Conservation (phyloP, 345 rosid genomes). For the Populus euphratica region DNA sequence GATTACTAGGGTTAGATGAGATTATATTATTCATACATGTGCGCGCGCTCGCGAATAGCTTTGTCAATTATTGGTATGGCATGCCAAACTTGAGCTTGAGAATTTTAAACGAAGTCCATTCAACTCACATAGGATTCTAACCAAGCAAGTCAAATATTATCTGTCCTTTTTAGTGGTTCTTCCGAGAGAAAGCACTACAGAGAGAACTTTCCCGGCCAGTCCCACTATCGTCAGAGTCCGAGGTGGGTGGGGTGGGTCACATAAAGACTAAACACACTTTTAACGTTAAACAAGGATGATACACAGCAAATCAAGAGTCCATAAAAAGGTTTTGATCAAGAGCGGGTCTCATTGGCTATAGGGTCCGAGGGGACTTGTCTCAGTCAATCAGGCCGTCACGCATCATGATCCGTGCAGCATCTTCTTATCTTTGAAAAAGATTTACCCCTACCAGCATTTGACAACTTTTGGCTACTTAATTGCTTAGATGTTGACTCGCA, state of each 20-base stretch:
- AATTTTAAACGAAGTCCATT: constrained; percentile 31
- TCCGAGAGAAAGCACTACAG: constrained; percentile 16
- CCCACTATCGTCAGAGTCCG: constrained; percentile 25
- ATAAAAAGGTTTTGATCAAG: background rate
- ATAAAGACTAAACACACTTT: background rate
- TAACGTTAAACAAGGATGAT: background rate
- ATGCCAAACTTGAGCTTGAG: constrained; percentile 3
- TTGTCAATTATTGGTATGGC: constrained; percentile 37
- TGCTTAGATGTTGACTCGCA: constrained; percentile 36
- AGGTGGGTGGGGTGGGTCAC: constrained; percentile 30
- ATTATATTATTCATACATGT: background rate
- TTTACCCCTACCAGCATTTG: constrained; percentile 21
- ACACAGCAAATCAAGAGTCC: background rate
- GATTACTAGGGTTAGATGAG: background rate
- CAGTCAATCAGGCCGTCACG: constrained; percentile 18
- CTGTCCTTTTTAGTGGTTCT: constrained; percentile 17
- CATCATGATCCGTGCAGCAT: constrained; percentile 33
- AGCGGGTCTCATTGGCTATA: background rate
- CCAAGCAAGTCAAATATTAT: constrained; percentile 32
- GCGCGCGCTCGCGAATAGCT: background rate
- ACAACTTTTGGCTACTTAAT: constrained; percentile 17
- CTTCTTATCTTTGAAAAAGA: constrained; percentile 32
- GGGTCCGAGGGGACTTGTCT: background rate
- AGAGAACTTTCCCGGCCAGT: constrained; percentile 29
- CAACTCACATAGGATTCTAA: constrained; percentile 53